Evolutionary conservation across 2,329 filamentous ascomycete species (phyloP).

Genomic region (Aspergillus sp.): DNA sequence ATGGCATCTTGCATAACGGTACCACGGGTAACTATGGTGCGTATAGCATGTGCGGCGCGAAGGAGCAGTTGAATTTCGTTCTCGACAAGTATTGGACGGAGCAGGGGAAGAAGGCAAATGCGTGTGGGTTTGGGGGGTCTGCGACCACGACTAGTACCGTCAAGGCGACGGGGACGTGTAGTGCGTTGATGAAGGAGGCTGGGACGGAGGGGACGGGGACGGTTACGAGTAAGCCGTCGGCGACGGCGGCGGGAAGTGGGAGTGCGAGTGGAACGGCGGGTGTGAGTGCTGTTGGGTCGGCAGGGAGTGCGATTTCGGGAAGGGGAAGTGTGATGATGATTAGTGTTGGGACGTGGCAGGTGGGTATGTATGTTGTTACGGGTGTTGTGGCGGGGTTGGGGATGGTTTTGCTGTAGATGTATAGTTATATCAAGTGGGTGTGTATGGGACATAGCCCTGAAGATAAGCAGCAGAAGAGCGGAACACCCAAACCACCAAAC

Average conservation of each 20-base stretch:
- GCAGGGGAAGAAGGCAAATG: conserved; percentile 39
- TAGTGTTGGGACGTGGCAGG: not conserved
- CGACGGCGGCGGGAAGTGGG: not conserved
- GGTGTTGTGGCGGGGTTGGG: not conserved
- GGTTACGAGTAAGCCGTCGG: conserved; percentile 29
- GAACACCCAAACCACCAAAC: too few species aligned
- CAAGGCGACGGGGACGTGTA: conserved; percentile 40
- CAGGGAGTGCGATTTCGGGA: not conserved
- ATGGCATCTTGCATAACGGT: conserved; percentile 42
- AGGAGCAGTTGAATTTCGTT: conserved; percentile 47
- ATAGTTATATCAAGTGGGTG: too few species aligned
- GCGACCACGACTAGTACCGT: conserved; percentile 40
- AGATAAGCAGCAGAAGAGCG: too few species aligned
- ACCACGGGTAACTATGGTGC: conserved; percentile 48
- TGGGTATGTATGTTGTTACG: not conserved
- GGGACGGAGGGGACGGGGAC: conserved; percentile 42
- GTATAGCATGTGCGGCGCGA: conserved; percentile 49
- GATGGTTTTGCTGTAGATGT: conserved; percentile 2
- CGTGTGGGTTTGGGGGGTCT: conserved; percentile 47
- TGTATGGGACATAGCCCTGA: too few species aligned
- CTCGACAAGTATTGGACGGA: conserved; percentile 49
- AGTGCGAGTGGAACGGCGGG: not conserved
- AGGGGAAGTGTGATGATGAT: not conserved
- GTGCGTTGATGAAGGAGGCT: conserved; percentile 42
- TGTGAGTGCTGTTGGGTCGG: not conserved